These are phyloP conservation scores for Ogataea sp. DNA, from an alignment of 805 yeast species.

Conservation along the genomic window DNA sequence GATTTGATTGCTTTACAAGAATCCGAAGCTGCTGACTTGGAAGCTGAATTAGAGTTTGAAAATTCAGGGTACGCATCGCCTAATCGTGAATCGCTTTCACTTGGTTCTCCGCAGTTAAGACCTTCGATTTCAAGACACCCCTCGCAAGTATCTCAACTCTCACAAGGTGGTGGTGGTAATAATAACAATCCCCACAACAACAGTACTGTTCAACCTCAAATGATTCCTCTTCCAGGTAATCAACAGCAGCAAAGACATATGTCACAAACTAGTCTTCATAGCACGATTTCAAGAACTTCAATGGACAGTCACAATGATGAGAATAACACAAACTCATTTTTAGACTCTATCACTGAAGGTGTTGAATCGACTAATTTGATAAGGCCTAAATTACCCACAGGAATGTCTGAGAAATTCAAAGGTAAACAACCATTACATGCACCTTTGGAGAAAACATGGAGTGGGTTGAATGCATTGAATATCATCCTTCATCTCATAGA, in stretches of 20 bases:
- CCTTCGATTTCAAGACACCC: not conserved
- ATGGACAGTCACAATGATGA: not conserved
- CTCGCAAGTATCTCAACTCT: not conserved
- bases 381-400: slow-evolving; percentile 45
- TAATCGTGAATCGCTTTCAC: too few relatives aligned
- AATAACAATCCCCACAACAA: not conserved
- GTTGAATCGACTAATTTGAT: slow-evolving; percentile 31
- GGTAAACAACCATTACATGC: slow-evolving; percentile 45
- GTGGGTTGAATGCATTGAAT: slow-evolving; percentile 42
- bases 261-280: not conserved
- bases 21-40: slow-evolving; percentile 8
- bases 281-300: not conserved
- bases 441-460: slow-evolving; percentile 45
- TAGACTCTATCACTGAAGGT: slow-evolving; percentile 7
- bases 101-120: not conserved
- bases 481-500: slow-evolving; percentile 30
- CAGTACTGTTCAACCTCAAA: not conserved
- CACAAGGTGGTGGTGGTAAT: too few relatives aligned
- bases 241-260: not conserved
- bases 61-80: too few relatives aligned
- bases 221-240: too few relatives aligned
- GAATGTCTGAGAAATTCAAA: slow-evolving; percentile 52
- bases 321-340: not conserved
- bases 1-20: not conserved
- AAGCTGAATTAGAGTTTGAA: too few relatives aligned